phyloP scores from a whole-genome alignment of 768 basidiomycete genomes.

The Pleurotus platypus region DNA sequence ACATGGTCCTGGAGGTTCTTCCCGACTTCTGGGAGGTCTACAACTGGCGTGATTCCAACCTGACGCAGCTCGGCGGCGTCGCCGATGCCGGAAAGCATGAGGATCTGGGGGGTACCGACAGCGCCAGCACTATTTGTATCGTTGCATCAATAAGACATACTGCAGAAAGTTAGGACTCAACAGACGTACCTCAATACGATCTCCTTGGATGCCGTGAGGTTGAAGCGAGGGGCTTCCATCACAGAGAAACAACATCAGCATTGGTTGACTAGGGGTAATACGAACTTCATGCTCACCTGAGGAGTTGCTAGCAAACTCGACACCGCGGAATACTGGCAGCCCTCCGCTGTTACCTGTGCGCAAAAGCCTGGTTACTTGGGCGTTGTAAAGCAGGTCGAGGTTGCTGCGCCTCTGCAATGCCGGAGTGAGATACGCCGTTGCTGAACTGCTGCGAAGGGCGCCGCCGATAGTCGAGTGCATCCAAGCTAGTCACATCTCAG shows the following conservation, averaged over 20 bases:
- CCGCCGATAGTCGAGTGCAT: constrained; percentile 26
- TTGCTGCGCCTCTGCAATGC: constrained; percentile 26
- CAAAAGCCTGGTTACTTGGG: constrained; percentile 26
- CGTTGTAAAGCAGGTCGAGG: constrained; percentile 31
- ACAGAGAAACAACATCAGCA: background rate
- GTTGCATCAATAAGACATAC: background rate
- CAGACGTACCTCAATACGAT: constrained; percentile 15
- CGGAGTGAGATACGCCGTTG: constrained; percentile 28
- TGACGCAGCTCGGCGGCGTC: constrained; percentile 40
- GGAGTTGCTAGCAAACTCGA: constrained; percentile 21
- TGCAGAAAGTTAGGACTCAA: too few relatives aligned
- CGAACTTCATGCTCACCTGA: background rate
- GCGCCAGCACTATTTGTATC: constrained; percentile 29
- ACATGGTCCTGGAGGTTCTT: constrained; percentile 6
- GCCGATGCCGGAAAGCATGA: constrained; percentile 53
- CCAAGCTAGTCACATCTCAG: constrained; percentile 19
- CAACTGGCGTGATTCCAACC: constrained; percentile 34
- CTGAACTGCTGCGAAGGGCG: constrained; percentile 30
- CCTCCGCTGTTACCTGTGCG: constrained; percentile 10
- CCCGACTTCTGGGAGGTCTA: constrained; percentile 38
- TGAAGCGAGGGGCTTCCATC: background rate
- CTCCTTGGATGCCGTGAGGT: constrained; percentile 16
- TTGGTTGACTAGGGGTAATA: background rate
- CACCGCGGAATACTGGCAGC: constrained; percentile 14
- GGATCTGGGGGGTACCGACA: constrained; percentile 45